Percentiles rank a stretch among this genome's conserved stretches.
Evolutionary conservation across 2,329 filamentous ascomycete species (phyloP).

Genomic region (Botrytis fabae): DNA sequence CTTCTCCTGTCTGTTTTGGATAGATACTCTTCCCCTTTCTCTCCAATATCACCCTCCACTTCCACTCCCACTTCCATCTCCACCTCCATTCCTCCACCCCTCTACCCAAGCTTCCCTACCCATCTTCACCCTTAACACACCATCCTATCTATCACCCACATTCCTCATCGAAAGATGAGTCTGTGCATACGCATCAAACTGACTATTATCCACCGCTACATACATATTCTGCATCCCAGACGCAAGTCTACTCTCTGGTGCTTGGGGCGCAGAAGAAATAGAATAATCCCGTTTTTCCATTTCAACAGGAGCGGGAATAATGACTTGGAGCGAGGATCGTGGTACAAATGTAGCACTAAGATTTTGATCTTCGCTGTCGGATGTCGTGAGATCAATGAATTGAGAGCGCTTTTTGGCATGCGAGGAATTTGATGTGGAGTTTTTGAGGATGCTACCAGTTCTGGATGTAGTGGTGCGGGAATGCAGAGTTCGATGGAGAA

Average conservation of each 20-base stretch:
- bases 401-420: not conserved
- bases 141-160: not conserved
- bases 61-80: too few species aligned
- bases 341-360: too few species aligned
- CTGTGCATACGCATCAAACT: conserved; percentile 28
- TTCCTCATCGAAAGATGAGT: conserved; percentile 25
- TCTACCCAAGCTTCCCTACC: too few species aligned
- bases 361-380: not conserved
- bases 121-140: not conserved
- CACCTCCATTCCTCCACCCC: too few species aligned
- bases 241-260: not conserved
- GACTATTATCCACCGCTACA: conserved; percentile 32
- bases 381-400: not conserved
- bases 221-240: conserved; percentile 21
- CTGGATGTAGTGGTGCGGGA: not conserved
- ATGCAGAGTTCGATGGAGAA: not conserved
- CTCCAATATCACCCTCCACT: not conserved
- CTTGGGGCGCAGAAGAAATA: not conserved
- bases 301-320: not conserved
- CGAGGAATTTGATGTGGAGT: not conserved
- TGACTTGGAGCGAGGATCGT: not conserved
- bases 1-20: too few species aligned
- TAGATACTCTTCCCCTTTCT: too few species aligned
- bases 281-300: not conserved
- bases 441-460: not conserved